Base-by-base conservation (phyloP, 495 filamentous ascomycete genomes). In the Aspergillus cavernicola region DNA sequence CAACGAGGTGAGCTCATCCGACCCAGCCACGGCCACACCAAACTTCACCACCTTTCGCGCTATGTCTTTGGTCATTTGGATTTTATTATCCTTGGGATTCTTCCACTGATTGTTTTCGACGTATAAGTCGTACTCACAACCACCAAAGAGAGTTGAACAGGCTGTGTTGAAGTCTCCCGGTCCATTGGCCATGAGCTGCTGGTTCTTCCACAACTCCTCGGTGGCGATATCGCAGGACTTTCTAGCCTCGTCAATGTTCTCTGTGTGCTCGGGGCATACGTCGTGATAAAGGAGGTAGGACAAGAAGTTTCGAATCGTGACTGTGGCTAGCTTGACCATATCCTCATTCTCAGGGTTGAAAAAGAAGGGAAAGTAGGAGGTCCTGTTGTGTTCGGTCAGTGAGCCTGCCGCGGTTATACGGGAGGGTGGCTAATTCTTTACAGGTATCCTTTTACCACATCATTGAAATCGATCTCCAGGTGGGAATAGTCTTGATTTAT, bases 241-340 rank as follows among this genome's bases (percentile, higher is more conserved):
- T 19, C 85, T 75, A 2, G 91, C 92, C 2, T 73, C 75, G 23
- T 80, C 66, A 44, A 97, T 77, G 55, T 88, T 79, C 0, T 77
- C 73, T 0, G 60, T 71, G 64, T 91, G 85, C 58, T 98, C 93
- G 3, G 87, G 86, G 56, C 89, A 95, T 12, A 95, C 93, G 31
- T 87, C 76, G 60, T 97, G 92, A 50, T 80, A 79, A 11, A 90
- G 73, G 8, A 97, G 76, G 59, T 96, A 98, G 57, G 90, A 90
- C 52, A 95, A 80, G 66, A 97, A 96, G 67, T 93, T 96, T 44
- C 79, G 80, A 40, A 97, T 74, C 4, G 93, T 81, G 13, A 74
- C 70, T 12, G 80, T 78, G 11, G 72, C 75, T 15, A 75, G 52
- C 43, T 79, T 74, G 50, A 89, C 64, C 38, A 72, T 67, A 0